Evolutionary conservation across 768 basidiomycete species (phyloP), one percentile per base, ranked within the genome.

Genomic region (Crucibulum laeve): DNA sequence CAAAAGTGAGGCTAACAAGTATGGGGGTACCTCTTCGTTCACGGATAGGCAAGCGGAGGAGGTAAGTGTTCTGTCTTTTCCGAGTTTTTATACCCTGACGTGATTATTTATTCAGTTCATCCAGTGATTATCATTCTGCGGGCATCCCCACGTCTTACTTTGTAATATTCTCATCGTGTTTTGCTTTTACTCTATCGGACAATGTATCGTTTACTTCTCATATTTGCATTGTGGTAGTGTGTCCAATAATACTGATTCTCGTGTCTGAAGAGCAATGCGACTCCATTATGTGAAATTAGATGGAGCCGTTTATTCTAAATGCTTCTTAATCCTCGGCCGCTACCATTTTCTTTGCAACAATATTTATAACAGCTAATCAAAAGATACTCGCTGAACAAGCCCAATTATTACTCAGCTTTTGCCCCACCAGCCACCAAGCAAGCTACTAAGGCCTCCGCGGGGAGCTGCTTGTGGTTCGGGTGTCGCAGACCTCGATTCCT

Each of bases 391-490:
- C n/a, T n/a, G n/a, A n/a, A n/a, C n/a, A n/a, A n/a, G n/a, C n/a
- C n/a, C n/a, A n/a, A n/a, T n/a, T n/a, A n/a, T 36, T 6, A 6
- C 35, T 36, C 18, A 71, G 47, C 58, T 71, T 44, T 56, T 67
- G 13, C 86, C 85, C 89, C 88, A 91, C 89, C 89, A 91, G 3
- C 87, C 88, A 19, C 88, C 88, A 19, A 91, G 65, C 44, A 91
- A 57, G 45, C 76, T 74, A 43, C 80, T 71, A 40, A 91, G 64
- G 3, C 87, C 84, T 19, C 82, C 74, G 15, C 64, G 63, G 18
- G 64, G 53, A 8, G 73, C 64, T 3, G 63, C 62, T 44, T 61
- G 55, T 2, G 76, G 70, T 45, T 80, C 75, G 1, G 78, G 80
- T 4, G 79, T 77, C 39, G 64, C 60, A 4, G 77, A 60, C 36